Percentiles rank a stretch among this genome's conserved stretches.
phyloP scores from a whole-genome alignment of 768 basidiomycete species.

The Lanmaoa pseudosensibilis region DNA sequence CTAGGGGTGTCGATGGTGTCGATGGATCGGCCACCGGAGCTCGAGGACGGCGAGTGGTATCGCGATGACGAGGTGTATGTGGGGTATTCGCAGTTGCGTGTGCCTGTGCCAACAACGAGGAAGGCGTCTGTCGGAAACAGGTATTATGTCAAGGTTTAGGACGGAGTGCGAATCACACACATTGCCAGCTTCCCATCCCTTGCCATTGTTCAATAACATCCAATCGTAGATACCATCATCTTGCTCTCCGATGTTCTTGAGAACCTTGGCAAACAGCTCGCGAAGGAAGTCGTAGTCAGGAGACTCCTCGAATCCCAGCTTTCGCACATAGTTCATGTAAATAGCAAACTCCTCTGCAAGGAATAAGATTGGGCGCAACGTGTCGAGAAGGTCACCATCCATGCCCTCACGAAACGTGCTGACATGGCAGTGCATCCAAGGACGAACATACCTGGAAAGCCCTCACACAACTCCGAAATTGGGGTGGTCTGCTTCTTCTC shows the following conservation, averaged over 20 bases:
- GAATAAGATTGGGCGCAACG: conserved; percentile 1
- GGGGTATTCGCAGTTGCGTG: conserved; percentile 57
- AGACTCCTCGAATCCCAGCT: conserved; percentile 95
- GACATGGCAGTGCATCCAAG: neutral
- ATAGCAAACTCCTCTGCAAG: conserved; percentile 86
- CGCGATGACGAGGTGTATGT: conserved; percentile 53
- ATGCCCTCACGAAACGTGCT: neutral
- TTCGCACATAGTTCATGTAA: conserved; percentile 99
- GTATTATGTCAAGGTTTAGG: neutral
- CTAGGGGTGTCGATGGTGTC: conserved; percentile 56
- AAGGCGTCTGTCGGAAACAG: conserved; percentile 38
- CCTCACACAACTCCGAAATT: conserved; percentile 92
- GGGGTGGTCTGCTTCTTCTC: conserved; percentile 97
- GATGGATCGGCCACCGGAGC: conserved; percentile 56
- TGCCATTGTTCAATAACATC: conserved; percentile 92
- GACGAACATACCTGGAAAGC: conserved; percentile 74
- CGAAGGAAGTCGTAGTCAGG: conserved; percentile 98
- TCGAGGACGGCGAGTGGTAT: conserved; percentile 50
- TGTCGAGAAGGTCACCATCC: neutral
- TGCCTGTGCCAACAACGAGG: conserved; percentile 46
- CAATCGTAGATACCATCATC: conserved; percentile 96
- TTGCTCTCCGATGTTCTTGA: conserved; percentile 82
- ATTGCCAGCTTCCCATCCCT: conserved; percentile 91
- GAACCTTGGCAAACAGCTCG: conserved; percentile 88
- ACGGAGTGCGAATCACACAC: conserved; percentile 46